These are phyloP conservation scores for Bruguiera gymnorhiza DNA, from an alignment of 345 rosid genomes.

Conservation along the genomic window DNA sequence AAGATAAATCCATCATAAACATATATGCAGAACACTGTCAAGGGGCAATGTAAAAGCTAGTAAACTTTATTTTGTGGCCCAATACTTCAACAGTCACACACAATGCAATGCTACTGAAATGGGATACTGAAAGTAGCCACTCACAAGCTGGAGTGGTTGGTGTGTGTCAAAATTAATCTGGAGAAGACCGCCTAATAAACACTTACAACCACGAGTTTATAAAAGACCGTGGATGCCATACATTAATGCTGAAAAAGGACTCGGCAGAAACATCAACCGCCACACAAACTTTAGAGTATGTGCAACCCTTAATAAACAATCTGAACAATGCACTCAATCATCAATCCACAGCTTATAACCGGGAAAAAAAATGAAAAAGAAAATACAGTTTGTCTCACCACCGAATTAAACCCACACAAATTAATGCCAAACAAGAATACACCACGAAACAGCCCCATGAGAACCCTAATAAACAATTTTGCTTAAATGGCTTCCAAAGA, in stretches of 20 bases:
- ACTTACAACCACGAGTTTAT: not conserved
- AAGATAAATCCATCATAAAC: conserved; percentile 4
- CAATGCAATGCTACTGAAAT: conserved; percentile 9
- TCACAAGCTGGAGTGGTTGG: too few relatives aligned
- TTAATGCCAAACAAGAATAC: conserved; percentile 18
- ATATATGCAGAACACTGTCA: not conserved
- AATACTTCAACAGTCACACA: not conserved
- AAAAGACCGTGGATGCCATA: conserved; percentile 11
- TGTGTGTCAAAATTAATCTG: too few relatives aligned
- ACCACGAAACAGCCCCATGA: conserved; percentile 19
- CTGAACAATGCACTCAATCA: not conserved
- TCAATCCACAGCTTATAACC: not conserved
- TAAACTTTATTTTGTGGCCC: not conserved
- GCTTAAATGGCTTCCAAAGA: not conserved
- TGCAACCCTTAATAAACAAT: not conserved
- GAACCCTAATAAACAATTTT: conserved; percentile 18
- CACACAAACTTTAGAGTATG: not conserved
- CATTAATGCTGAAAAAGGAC: conserved; percentile 17
- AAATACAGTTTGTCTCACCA: not conserved
- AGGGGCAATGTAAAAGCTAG: not conserved
- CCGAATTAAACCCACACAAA: not conserved
- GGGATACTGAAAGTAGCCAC: not conserved
- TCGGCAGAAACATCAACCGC: not conserved
- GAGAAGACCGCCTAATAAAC: not conserved
- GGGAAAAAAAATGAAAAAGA: not conserved